phyloP scores from a whole-genome alignment of 164 flowering plant genomes.

The Dillenia suffruticosa region DNA sequence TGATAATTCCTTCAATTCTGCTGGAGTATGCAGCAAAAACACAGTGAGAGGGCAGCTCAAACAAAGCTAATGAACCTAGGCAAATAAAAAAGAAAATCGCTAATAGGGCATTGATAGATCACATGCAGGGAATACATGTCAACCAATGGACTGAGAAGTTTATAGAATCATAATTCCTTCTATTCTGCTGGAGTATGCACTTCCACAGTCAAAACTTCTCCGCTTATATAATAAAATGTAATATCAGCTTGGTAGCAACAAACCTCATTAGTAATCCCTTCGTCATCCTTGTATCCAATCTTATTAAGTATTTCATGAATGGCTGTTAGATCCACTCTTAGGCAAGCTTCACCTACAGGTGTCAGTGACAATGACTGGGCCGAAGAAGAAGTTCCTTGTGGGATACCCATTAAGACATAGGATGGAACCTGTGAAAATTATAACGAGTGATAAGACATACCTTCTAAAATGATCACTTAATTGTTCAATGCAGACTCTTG shows the following conservation, averaged over 20 bases:
- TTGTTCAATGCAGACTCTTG: neutral
- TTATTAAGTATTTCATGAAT: constrained; percentile 84
- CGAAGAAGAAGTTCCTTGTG: constrained; percentile 39
- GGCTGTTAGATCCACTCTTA: constrained; percentile 81
- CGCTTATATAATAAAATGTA: neutral
- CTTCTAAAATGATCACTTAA: neutral
- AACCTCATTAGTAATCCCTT: constrained; percentile 89
- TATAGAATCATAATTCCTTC: no score
- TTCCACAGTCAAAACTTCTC: no score
- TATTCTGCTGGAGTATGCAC: no score
- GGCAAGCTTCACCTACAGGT: constrained; percentile 86
- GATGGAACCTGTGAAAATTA: constrained; percentile 64
- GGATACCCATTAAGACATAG: constrained; percentile 58
- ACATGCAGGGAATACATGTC: no score
- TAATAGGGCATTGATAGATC: no score
- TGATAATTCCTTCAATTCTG: no score
- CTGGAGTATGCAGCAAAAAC: no score
- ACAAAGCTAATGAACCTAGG: no score
- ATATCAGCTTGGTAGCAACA: constrained; percentile 1
- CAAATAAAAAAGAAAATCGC: no score
- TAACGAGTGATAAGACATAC: constrained; percentile 5
- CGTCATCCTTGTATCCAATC: constrained; percentile 90
- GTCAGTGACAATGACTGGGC: constrained; percentile 44
- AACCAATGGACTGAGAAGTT: no score
- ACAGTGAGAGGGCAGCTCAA: no score